Conservation (phyloP, 306 rosid species). For the Acacia melanoxylon region DNA sequence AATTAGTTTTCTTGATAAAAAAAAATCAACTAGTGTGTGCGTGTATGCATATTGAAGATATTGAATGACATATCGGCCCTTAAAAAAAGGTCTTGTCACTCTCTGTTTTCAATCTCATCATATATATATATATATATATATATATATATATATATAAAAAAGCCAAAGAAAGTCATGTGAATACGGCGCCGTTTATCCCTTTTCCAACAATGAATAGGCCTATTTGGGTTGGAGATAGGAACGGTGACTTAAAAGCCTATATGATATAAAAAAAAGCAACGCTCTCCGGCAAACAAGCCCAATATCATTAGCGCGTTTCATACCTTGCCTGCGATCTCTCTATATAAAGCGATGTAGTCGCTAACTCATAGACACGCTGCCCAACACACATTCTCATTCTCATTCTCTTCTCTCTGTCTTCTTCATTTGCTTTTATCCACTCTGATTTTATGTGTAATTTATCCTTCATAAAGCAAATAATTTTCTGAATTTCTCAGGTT, state of each 20-base stretch:
- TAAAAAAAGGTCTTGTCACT: background rate
- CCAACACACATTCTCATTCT: slow-evolving; percentile 1
- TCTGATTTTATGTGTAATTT: background rate
- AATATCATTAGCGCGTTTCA: background rate
- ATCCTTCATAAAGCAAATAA: background rate
- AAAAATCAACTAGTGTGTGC: no score
- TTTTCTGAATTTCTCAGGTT: background rate
- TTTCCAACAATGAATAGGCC: background rate
- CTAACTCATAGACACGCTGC: slow-evolving; percentile 29
- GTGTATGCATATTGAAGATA: no score
- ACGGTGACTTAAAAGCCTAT: no score
- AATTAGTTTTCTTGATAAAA: no score
- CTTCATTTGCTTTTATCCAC: background rate
- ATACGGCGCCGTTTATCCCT: background rate
- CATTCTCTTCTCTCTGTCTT: background rate
- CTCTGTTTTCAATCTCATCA: background rate
- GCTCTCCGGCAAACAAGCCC: no score
- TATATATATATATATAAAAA: no score
- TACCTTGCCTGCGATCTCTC: background rate
- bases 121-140: no score
- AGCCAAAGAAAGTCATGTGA: background rate
- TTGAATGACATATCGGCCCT: no score
- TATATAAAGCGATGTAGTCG: slow-evolving; percentile 35
- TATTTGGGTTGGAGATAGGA: no score
- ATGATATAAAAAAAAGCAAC: no score